phyloP scores from a whole-genome alignment of 2,329 filamentous ascomycete species.

The Acrodontium crateriforme region DNA sequence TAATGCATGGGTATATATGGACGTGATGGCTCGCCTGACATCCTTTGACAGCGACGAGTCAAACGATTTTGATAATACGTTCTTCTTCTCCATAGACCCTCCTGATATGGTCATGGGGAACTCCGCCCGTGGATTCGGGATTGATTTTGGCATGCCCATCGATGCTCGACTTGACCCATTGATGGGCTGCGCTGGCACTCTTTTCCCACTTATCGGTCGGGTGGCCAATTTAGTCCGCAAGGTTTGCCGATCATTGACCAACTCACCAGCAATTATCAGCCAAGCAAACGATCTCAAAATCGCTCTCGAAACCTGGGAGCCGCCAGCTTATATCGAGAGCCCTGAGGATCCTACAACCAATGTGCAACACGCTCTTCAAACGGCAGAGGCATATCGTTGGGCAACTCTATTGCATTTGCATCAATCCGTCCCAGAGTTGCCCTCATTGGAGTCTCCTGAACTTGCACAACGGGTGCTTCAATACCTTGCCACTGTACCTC shows the following conservation, averaged over 20 bases:
- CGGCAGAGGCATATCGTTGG: constrained; percentile 53
- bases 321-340: constrained; percentile 42
- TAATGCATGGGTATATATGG: constrained; percentile 62
- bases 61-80: constrained; percentile 38
- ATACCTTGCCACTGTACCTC: constrained; percentile 48
- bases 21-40: constrained; percentile 55
- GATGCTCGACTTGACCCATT: constrained; percentile 52
- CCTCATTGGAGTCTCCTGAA: constrained; percentile 41
- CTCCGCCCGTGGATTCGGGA: constrained; percentile 19
- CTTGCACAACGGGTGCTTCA: constrained; percentile 49
- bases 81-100: constrained; percentile 24
- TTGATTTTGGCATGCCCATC: constrained; percentile 23
- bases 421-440: constrained; percentile 54
- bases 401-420: constrained; percentile 54
- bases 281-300: constrained; percentile 49
- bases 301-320: constrained; percentile 47
- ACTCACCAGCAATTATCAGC: constrained; percentile 46
- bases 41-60: constrained; percentile 45
- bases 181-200: constrained; percentile 53
- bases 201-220: constrained; percentile 55
- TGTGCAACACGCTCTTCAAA: constrained; percentile 51
- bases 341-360: constrained; percentile 51
- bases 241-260: constrained; percentile 41
- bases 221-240: constrained; percentile 53
- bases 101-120: constrained; percentile 13